A percentile compares a stretch with the other conserved stretches of the same genome.
These are phyloP conservation scores for Ramalina intermedia DNA, from an alignment of 495 filamentous ascomycete species.

Conservation along the genomic window DNA sequence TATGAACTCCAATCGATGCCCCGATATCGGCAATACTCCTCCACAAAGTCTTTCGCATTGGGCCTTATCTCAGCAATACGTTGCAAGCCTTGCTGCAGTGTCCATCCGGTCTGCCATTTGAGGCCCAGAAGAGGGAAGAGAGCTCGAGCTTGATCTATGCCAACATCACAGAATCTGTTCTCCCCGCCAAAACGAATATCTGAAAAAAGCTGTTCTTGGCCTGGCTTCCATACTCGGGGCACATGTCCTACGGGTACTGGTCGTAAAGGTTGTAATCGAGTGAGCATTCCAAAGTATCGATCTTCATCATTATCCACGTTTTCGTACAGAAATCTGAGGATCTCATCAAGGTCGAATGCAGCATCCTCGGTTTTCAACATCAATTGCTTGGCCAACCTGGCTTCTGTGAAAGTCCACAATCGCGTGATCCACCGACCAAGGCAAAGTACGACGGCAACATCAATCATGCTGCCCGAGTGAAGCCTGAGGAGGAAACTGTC, in stretches of 20 bases:
- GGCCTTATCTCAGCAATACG: neutral
- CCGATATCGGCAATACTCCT: too few species aligned
- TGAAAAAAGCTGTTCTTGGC: neutral
- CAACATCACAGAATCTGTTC: neutral
- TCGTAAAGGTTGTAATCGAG: neutral
- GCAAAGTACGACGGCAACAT: conserved; percentile 1
- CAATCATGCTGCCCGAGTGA: neutral
- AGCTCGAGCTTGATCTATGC: conserved; percentile 1
- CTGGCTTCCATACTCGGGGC: neutral
- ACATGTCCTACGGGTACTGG: neutral
- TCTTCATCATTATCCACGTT: conserved; percentile 1
- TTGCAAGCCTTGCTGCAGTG: conserved; percentile 1
- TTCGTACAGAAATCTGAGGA: neutral
- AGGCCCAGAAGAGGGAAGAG: conserved; percentile 4
- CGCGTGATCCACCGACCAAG: conserved; percentile 2
- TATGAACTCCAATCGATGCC: neutral
- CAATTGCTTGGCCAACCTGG: neutral
- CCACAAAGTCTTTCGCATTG: neutral
- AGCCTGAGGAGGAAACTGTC: conserved; percentile 2
- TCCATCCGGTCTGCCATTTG: conserved; percentile 1
- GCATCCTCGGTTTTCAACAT: conserved; percentile 4
- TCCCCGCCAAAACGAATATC: conserved; percentile 3
- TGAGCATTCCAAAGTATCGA: conserved; percentile 1
- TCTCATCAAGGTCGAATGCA: conserved; percentile 5
- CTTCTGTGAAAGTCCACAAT: conserved; percentile 4